Base-by-base conservation (phyloP, 148 eudicot species). In the Diospyros kaki region DNA sequence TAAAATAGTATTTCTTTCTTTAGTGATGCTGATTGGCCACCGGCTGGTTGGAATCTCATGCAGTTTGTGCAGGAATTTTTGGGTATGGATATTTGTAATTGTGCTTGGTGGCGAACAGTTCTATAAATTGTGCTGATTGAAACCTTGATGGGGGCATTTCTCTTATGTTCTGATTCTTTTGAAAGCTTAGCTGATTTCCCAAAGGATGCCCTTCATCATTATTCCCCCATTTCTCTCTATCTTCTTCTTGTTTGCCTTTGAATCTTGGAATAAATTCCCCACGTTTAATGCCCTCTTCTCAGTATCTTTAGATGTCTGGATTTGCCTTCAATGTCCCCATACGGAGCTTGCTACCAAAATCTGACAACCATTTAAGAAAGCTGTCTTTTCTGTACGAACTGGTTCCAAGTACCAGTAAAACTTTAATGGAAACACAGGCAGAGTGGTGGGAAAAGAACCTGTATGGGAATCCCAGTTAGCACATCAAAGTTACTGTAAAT, bases 261-360 rank as follows among this genome's bases (percentile, higher is more conserved):
- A 81, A 66, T 66, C 59, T 74, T 77, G 81, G 88, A 77, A 85
- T 85, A 85, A 77, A 78, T 82, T 82, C 83, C 58, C 45, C 40
- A 28, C 56, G 73, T 54, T 74, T 61, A 80, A 77, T 82, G 83
- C 77, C 80, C 68, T 79, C 64, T 63, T 73, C 81, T 73, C 81
- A 77, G 83, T 58, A 76, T 74, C 76, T 74, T 41, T 28, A 13
- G 60, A 59, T 13, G 71, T 68, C 53, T 72, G 73, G 64, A 28
- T 62, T 64, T 76, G 70, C 78, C 75, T 55, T 74, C 46, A 39
- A 52, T 79, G 75, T 66, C 14, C 66, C 62, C 62, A 52, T 68
- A 45, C 73, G 68, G 50, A 66, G 28, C 59, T 46, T 67, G 58
- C 64, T 64, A 51, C n/a, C 66, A 41, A 42, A 60, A 9, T n/a